phyloP scores from a whole-genome alignment of 106 monocot genomes.

The Dendrobium officinale region DNA sequence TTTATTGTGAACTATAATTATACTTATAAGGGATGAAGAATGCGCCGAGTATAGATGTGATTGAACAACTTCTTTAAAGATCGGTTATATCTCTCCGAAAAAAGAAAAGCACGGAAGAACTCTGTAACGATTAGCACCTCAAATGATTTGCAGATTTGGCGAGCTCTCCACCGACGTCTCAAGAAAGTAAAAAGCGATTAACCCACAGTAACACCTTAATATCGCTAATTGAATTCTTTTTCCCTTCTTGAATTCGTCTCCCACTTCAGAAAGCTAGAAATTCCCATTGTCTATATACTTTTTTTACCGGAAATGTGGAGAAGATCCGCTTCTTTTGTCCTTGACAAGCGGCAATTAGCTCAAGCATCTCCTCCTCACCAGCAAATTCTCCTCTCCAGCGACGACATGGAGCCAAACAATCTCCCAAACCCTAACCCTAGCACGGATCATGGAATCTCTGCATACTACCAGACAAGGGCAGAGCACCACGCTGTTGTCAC shows the following conservation, averaged over 20 bases:
- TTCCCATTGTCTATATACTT: background rate
- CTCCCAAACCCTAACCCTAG: conserved; percentile 24
- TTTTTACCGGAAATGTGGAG: conserved; percentile 51
- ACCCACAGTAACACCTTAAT: too few relatives aligned
- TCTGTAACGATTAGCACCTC: too few relatives aligned
- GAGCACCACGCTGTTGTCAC: conserved; percentile 89
- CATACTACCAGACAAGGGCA: conserved; percentile 90
- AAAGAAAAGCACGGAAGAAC: too few relatives aligned
- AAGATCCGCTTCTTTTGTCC: conserved; percentile 76
- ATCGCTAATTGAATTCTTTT: too few relatives aligned
- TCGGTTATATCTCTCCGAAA: too few relatives aligned
- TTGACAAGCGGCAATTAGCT: conserved; percentile 36
- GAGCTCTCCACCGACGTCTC: too few relatives aligned
- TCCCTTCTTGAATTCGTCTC: background rate
- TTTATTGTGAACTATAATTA: too few relatives aligned
- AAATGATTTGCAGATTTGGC: too few relatives aligned
- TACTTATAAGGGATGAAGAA: too few relatives aligned
- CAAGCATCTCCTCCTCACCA: background rate
- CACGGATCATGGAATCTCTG: conserved; percentile 32
- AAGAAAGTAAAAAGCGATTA: too few relatives aligned
- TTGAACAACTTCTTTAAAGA: too few relatives aligned
- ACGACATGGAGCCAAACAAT: conserved; percentile 14
- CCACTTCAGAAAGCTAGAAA: background rate
- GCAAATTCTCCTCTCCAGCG: conserved; percentile 2
- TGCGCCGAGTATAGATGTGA: too few relatives aligned